Base-by-base conservation (phyloP, 331 rosid genomes). In the Saraca asoca region DNA sequence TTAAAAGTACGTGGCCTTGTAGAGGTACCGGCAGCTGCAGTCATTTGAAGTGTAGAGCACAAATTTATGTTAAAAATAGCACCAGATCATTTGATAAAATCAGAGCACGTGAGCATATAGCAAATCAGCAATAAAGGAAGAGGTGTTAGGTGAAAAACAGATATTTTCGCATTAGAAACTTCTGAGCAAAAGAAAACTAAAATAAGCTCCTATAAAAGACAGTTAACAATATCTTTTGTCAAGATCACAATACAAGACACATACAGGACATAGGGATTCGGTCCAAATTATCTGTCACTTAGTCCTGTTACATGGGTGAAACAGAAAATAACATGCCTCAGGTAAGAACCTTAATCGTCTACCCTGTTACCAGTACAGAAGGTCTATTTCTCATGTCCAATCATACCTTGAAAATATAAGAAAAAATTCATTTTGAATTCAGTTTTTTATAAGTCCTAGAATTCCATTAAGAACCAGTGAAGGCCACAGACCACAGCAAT, bases 11-110 rank as follows among this genome's bases (percentile, higher is more conserved):
- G 82, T 7, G 90, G 87, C 34, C 90, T 83, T 7, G 80, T 16
- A 45, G 85, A 82, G 68, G 72, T 79, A 13, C 87, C 90, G 3
- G 87, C 87, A 79, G 68, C 90, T 85, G 73, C 85, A 74, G 64
- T 35, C 50, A 81, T 62, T 58, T 14, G n/a, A 74, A 62, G 46
- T 11, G 53, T 19, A 38, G 37, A 33, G 56, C 14, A 73, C 20
- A 42, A 65, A 24, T 20, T 49, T n/a, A 51, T 0, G 11, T 2
- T 52, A 20, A 53, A 56, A 19, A 35, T 1, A 38, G 45, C 20
- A 43, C 9, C 13, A 15, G 5, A 19, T n/a, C n/a, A 20, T 53
- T 53, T 54, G 14, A 53, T 5, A 9, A n/a, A 31, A 15, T 6
- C 50, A 11, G 12, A 41, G 17, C 31, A 44, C 45, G 3, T 24